Evolutionary conservation across 495 filamentous ascomycete genomes (phyloP).

Genomic region (Annulohypoxylon nitens): DNA sequence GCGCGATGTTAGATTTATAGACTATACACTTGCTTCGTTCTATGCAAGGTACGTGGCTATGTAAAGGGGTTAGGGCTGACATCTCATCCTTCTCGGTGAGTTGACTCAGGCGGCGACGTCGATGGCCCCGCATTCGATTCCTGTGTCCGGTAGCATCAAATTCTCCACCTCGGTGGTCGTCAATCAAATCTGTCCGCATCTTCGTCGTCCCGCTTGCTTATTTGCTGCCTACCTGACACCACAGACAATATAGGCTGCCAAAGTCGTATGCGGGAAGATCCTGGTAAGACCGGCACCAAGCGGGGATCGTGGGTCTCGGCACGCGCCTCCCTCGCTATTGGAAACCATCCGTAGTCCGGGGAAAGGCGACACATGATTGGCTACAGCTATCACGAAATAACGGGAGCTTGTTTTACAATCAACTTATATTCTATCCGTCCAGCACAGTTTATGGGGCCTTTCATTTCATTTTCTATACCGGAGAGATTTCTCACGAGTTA

Average conservation of each 20-base stretch:
- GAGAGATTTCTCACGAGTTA: too few species aligned
- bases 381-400: neutral
- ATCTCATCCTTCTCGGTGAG: neutral
- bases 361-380: neutral
- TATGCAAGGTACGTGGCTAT: neutral
- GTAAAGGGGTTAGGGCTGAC: neutral
- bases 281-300: neutral
- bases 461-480: neutral
- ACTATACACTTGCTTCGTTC: neutral
- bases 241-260: neutral
- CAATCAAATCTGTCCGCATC: neutral
- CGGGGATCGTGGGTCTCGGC: constrained; percentile 16
- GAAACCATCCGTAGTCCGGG: constrained; percentile 27
- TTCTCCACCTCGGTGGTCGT: constrained; percentile 23
- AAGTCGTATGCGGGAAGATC: neutral
- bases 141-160: neutral
- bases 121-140: neutral
- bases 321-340: constrained; percentile 18
- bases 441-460: neutral
- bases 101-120: constrained; percentile 3
- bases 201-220: neutral
- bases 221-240: neutral
- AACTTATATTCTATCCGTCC: neutral
- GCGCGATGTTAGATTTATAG: constrained; percentile 1
- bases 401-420: neutral